A percentile compares a stretch with the other conserved stretches of the same genome.
Conservation (phyloP, 345 rosid genomes). For the Psidium guajava region DNA sequence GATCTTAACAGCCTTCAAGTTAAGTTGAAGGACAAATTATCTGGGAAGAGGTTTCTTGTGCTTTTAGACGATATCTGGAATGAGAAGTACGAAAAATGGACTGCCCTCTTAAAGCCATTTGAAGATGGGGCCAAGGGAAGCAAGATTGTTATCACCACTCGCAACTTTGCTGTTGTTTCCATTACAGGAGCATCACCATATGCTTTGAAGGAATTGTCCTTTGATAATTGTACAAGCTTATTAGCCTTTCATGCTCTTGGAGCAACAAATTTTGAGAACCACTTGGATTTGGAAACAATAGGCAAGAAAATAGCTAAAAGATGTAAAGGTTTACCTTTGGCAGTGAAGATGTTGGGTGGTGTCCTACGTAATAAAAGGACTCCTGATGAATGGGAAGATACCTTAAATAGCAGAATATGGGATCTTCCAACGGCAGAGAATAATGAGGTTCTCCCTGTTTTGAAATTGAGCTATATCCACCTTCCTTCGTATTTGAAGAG, state of each 20-base stretch:
- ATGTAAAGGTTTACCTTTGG: background rate
- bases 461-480: too few relatives aligned
- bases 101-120: background rate
- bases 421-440: fast-evolving
- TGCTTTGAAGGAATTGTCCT: background rate
- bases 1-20: fast-evolving
- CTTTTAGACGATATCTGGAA: background rate
- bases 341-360: background rate
- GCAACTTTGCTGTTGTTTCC: fast-evolving
- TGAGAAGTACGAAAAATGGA: background rate
- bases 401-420: background rate
- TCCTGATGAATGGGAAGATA: background rate
- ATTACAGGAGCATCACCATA: background rate
- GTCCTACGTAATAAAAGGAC: background rate
- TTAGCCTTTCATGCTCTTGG: background rate
- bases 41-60: fast-evolving
- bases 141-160: background rate
- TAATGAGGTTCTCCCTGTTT: background rate
- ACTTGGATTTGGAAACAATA: fast-evolving
- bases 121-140: background rate
- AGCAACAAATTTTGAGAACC: background rate
- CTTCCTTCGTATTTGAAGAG: too few relatives aligned
- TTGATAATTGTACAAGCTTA: background rate
- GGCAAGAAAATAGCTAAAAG: background rate
- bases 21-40: background rate